Conservation (phyloP, 495 filamentous ascomycete genomes). For the Penicillium ochrochloron region DNA sequence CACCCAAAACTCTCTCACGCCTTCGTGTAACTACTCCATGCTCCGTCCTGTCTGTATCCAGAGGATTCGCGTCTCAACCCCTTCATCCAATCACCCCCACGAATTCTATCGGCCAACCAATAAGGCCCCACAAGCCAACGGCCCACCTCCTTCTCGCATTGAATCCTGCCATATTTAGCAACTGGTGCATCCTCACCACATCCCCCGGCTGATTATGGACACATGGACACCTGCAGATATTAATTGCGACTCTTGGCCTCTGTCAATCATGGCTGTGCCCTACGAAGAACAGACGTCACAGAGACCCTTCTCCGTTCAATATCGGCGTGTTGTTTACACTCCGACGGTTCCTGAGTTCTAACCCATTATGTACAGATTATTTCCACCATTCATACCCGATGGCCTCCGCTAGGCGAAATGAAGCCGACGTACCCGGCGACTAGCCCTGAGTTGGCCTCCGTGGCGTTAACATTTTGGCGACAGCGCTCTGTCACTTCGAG, state of each 20-base stretch:
- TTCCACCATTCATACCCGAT: not conserved
- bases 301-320: not conserved
- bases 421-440: slow-evolving; percentile 21
- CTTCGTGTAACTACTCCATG: not conserved
- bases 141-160: not conserved
- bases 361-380: not conserved
- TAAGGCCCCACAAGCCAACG: not conserved
- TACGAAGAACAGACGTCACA: not conserved
- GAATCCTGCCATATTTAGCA: slow-evolving; percentile 13
- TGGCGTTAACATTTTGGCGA: slow-evolving; percentile 16
- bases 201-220: not conserved
- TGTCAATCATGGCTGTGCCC: slow-evolving; percentile 11
- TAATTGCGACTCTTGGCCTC: slow-evolving; percentile 8
- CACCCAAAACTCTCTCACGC: too few species aligned
- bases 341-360: not conserved
- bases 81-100: not conserved
- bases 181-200: not conserved
- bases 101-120: not conserved
- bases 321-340: not conserved
- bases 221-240: not conserved
- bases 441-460: slow-evolving; percentile 16
- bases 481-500: not conserved
- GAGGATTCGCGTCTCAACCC: not conserved
- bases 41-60: not conserved
- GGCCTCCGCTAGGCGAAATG: not conserved